Percentiles rank a stretch among this genome's conserved stretches.
phyloP scores from a whole-genome alignment of 2,329 filamentous ascomycete species.

The Sphaerostilbella broomeana region DNA sequence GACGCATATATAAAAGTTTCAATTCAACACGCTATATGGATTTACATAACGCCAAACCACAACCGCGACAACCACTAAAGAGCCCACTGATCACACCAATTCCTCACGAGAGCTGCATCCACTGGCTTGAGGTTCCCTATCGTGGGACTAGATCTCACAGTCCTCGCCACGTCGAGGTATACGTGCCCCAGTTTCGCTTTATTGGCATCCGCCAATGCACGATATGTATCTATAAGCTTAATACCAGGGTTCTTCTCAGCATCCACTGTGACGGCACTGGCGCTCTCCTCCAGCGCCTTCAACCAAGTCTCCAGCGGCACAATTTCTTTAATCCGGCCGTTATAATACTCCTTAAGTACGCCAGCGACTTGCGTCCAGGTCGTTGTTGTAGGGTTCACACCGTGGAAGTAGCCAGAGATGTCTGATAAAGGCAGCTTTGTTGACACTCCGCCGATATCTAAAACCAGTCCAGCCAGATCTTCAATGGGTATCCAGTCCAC shows the following conservation, averaged over 20 bases:
- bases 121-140: conserved; percentile 36
- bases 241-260: conserved; percentile 41
- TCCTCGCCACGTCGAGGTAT: conserved; percentile 34
- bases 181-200: conserved; percentile 19
- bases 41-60: too few species aligned
- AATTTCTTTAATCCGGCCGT: conserved; percentile 30
- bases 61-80: too few species aligned
- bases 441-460: conserved; percentile 37
- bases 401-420: conserved; percentile 39
- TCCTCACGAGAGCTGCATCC: conserved; percentile 37
- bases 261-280: conserved; percentile 23
- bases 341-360: conserved; percentile 37
- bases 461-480: conserved; percentile 37
- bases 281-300: conserved; percentile 34
- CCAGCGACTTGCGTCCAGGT: conserved; percentile 34
- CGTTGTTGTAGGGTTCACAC: conserved; percentile 38
- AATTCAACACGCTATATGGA: too few species aligned
- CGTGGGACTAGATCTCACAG: conserved; percentile 34
- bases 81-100: conserved; percentile 43
- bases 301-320: conserved; percentile 42
- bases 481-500: conserved; percentile 53
- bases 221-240: conserved; percentile 46
- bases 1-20: too few species aligned
- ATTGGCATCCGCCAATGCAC: conserved; percentile 14
- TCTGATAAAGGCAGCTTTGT: conserved; percentile 14